Conservation (phyloP, 768 basidiomycete genomes). For the Ramaria sp. region DNA sequence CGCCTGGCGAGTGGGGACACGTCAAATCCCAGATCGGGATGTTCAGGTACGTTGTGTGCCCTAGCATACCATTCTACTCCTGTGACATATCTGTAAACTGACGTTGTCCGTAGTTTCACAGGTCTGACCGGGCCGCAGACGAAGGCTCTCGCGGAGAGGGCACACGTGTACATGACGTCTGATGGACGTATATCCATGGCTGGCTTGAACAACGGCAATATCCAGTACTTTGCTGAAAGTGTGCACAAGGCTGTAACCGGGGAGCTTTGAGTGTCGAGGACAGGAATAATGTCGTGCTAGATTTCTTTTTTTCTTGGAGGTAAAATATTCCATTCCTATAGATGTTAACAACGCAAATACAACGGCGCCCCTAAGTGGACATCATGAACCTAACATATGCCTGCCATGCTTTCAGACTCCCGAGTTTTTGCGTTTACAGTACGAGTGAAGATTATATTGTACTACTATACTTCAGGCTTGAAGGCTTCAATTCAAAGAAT, state of each 20-base stretch:
- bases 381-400: no score
- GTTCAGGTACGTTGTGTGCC: slow-evolving; percentile 62
- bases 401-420: no score
- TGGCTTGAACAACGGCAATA: slow-evolving; percentile 73
- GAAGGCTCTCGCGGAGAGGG: slow-evolving; percentile 73
- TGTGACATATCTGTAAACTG: neutral
- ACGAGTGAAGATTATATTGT: no score
- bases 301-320: no score
- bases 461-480: no score
- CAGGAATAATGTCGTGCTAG: no score
- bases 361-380: no score
- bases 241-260: slow-evolving; percentile 78
- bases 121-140: slow-evolving; percentile 74
- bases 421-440: no score
- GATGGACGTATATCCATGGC: slow-evolving; percentile 95
- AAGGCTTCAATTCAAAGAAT: no score
- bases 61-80: neutral
- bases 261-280: slow-evolving; percentile 33
- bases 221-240: slow-evolving; percentile 83
- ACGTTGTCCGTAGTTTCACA: slow-evolving; percentile 53
- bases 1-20: slow-evolving; percentile 92
- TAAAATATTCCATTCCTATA: no score
- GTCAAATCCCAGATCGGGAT: slow-evolving; percentile 95
- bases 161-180: slow-evolving; percentile 89
- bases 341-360: no score